These are phyloP conservation scores for Tolypocladium amazonense DNA, from an alignment of 2,329 filamentous ascomycete species.

Conservation along the genomic window DNA sequence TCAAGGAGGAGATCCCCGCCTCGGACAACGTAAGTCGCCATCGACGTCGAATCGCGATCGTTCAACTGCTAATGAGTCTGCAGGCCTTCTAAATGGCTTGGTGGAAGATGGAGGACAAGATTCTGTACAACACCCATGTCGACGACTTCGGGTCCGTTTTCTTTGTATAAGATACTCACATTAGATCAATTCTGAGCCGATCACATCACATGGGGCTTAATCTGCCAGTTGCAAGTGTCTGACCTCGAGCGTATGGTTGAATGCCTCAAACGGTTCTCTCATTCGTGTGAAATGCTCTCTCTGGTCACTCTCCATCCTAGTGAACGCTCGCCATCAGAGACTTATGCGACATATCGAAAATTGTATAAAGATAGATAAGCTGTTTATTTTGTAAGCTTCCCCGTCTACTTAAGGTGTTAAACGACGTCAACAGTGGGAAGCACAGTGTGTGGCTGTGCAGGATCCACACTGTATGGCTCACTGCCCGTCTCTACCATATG, in stretches of 20 bases:
- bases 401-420: not conserved
- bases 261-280: not conserved
- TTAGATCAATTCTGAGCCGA: constrained; percentile 11
- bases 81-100: constrained; percentile 29
- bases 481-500: not conserved
- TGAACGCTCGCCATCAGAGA: not conserved
- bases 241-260: not conserved
- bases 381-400: not conserved
- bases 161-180: constrained; percentile 28
- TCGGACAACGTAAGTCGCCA: constrained; percentile 49
- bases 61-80: constrained; percentile 11
- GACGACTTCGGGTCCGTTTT: constrained; percentile 12
- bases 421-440: not conserved
- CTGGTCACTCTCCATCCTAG: no score
- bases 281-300: no score
- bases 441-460: not conserved
- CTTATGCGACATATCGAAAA: not conserved
- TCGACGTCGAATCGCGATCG: not conserved
- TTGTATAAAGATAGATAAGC: not conserved
- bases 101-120: constrained; percentile 15
- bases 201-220: no score
- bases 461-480: not conserved
- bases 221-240: not conserved
- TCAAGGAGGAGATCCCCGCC: constrained; percentile 43
- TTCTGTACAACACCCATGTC: constrained; percentile 14